A percentile compares a stretch with the other conserved stretches of the same genome.
phyloP scores from a whole-genome alignment of 2,329 filamentous ascomycete genomes.

The Cladophialophora yegresii region DNA sequence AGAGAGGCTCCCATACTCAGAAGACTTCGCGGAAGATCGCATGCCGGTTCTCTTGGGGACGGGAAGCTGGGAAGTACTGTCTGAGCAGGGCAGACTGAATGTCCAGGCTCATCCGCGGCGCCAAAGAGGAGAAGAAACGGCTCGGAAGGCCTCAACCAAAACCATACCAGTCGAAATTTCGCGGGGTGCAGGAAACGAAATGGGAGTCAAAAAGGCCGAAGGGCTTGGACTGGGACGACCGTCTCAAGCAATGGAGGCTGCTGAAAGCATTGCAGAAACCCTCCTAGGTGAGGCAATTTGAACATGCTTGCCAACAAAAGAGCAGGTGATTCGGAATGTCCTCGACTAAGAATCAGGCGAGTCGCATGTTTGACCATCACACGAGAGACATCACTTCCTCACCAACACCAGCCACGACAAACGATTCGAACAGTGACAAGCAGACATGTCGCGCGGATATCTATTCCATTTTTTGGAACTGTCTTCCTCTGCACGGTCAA shows the following conservation, averaged over 20 bases:
- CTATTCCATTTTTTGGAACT: not conserved
- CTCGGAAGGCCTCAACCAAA: slow-evolving; percentile 2
- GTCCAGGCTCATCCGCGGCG: slow-evolving; percentile 13
- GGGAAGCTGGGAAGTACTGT: slow-evolving; percentile 5
- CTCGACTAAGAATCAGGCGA: not conserved
- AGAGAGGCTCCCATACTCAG: not conserved
- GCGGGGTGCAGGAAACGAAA: slow-evolving; percentile 8
- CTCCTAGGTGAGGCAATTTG: too few relatives aligned
- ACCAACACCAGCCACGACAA: not conserved
- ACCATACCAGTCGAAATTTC: slow-evolving; percentile 2
- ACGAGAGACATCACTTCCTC: not conserved
- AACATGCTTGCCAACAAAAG: not conserved
- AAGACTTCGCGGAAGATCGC: slow-evolving; percentile 2
- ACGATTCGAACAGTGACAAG: not conserved
- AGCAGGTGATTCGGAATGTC: not conserved
- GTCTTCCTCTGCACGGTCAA: not conserved
- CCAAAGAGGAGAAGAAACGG: slow-evolving; percentile 12
- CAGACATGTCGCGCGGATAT: not conserved
- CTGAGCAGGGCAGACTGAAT: slow-evolving; percentile 14
- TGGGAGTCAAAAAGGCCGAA: not conserved
- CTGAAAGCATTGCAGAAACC: not conserved
- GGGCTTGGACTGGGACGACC: not conserved
- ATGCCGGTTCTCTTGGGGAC: not conserved
- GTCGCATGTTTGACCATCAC: not conserved
- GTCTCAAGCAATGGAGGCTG: not conserved